Base-by-base conservation (phyloP, 352 stramenopile species). In the Globisporangium viniferum region DNA sequence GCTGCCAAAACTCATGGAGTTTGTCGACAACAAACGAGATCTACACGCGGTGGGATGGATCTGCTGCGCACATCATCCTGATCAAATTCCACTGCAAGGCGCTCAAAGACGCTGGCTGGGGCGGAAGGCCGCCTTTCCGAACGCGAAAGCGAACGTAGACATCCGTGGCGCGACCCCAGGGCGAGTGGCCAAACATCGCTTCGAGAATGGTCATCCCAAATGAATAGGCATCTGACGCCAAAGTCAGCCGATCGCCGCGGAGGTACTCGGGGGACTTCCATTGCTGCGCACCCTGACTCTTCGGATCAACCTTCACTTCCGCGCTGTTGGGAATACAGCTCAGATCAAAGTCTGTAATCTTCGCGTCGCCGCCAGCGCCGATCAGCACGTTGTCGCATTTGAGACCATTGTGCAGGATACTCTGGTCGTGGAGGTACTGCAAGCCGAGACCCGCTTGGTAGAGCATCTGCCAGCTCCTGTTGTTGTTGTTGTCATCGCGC, bases 291-390 rank as follows among this genome's bases (percentile, higher is more conserved):
- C 54, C 66, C 35, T 58, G 5, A 15, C 12, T 36, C 48, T 67
- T 39, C 7, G 9, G 20, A 9, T 49, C 44, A 22, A 63, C 22
- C 6, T n/a, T 22, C 8, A 63, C 6, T 14, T 63, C 35, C 4
- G 35, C 35, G 20, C 55, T 71, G 22, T 67, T 61, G 5, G 49
- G 62, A 20, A 67, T 55, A 5, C 49, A 64, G 15, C 59, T 68
- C 29, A 71, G n/a, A 9, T 51, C 66, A 36, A 72, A 72, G 55
- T 72, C 66, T 4, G 55, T 59, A 12, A 68, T 33, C 24, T 51
- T 51, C 14, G 60, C 48, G 7, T 31, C 14, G 12, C 24, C 36
- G 5, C 59, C 56, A 2, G 24, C 33, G 7, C 27, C 48, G 10
- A 67, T 48, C 9, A 67, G 35, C 31, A 67, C 35, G 41, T 67